A percentile compares a stretch with the other conserved stretches of the same genome.
Evolutionary conservation across 176 grass and related monocot species (phyloP).

Genomic region (Triticum dicoccoides): DNA sequence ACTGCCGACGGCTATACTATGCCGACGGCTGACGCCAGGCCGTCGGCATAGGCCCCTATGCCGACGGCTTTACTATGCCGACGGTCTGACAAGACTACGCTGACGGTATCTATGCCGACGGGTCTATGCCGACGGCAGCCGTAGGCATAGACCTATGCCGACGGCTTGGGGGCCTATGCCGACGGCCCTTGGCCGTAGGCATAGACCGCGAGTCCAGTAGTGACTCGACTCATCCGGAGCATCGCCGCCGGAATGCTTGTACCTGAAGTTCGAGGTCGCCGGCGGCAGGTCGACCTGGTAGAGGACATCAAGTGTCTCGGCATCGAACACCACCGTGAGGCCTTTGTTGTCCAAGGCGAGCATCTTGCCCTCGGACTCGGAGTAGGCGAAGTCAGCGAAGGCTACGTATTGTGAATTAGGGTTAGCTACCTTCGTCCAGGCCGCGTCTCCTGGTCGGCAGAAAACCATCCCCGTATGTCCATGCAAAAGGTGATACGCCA

Average conservation of each 20-base stretch:
- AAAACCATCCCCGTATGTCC: background rate
- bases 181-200: no score
- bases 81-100: no score
- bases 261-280: no score
- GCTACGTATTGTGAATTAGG: background rate
- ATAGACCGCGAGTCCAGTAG: no score
- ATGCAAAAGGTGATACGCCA: background rate
- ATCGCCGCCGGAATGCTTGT: background rate
- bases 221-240: background rate
- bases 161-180: no score
- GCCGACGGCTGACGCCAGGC: no score
- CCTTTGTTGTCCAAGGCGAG: background rate
- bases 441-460: constrained; percentile 10
- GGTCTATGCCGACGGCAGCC: no score
- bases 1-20: no score
- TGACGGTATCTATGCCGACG: no score
- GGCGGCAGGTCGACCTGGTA: background rate
- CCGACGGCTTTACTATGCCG: no score
- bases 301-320: background rate
- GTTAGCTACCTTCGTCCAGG: background rate
- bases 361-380: background rate
- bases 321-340: background rate
- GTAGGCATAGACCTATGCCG: no score
- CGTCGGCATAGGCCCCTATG: no score
- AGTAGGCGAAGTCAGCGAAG: background rate